Conservation (phyloP, 192 early-diverging fungal genomes). For the Coemansia javaensis region DNA sequence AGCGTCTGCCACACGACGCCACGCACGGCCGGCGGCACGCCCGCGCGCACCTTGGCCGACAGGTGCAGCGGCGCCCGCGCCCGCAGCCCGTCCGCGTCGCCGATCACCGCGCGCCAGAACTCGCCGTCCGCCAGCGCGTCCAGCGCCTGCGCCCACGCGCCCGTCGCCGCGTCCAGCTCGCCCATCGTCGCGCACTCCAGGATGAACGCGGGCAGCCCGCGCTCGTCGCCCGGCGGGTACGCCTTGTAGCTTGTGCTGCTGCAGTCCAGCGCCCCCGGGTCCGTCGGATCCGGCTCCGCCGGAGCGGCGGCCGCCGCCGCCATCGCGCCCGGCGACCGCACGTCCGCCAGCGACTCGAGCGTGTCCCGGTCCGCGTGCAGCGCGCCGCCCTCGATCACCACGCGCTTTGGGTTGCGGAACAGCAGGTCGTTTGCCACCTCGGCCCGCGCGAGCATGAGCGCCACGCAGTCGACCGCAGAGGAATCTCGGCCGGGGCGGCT, state of each 20-base stretch:
- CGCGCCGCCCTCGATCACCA: slow-evolving; percentile 29
- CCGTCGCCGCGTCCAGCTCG: slow-evolving; percentile 31
- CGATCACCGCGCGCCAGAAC: slow-evolving; percentile 34
- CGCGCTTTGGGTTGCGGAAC: slow-evolving; percentile 40
- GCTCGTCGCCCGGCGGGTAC: slow-evolving; percentile 46
- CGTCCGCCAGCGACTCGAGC: slow-evolving; percentile 31
- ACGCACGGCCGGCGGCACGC: slow-evolving; percentile 78
- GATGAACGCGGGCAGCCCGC: slow-evolving; percentile 41
- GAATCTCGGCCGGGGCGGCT: slow-evolving; percentile 9
- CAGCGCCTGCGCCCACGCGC: slow-evolving; percentile 33
- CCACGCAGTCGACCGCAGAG: slow-evolving; percentile 1
- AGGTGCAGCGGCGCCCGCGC: slow-evolving; percentile 32
- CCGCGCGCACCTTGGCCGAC: slow-evolving; percentile 47
- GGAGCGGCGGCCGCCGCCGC: not conserved
- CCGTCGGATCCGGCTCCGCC: too few species aligned
- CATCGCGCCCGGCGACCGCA: slow-evolving; percentile 10
- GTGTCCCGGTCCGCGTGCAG: slow-evolving; percentile 23
- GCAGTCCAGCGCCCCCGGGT: too few species aligned
- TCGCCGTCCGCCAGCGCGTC: slow-evolving; percentile 25
- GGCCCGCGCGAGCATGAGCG: slow-evolving; percentile 33
- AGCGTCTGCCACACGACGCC: slow-evolving; percentile 91
- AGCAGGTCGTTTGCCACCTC: slow-evolving; percentile 41
- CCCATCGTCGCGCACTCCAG: slow-evolving; percentile 22
- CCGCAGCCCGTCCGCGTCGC: slow-evolving; percentile 18
- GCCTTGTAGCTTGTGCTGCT: slow-evolving; percentile 21